Percentiles rank a stretch among this genome's conserved stretches.
These are phyloP conservation scores for Solanum rostratum DNA, from an alignment of 257 asterid species.

Conservation along the genomic window DNA sequence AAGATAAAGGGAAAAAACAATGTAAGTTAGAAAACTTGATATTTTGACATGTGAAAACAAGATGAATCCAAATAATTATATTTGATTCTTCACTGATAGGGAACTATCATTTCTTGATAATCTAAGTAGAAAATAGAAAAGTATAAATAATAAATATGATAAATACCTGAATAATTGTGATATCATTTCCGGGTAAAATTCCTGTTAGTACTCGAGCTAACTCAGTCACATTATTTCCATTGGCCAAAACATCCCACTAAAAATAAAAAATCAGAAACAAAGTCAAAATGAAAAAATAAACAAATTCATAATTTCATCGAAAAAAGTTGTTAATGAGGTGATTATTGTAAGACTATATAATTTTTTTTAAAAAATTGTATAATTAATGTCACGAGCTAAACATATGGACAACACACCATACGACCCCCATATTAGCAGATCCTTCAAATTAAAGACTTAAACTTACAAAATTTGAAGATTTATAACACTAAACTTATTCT, in stretches of 20 bases:
- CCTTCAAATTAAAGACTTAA: not conserved
- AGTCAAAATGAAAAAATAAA: not conserved
- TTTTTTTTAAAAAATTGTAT: not conserved
- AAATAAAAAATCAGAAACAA: too few relatives aligned
- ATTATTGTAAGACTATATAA: not conserved
- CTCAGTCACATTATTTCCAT: slow-evolving; percentile 26
- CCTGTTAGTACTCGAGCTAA: slow-evolving; percentile 53
- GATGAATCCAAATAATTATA: not conserved
- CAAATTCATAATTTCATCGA: not conserved
- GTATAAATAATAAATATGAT: not conserved
- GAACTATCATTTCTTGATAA: not conserved
- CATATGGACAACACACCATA: not conserved
- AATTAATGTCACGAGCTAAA: not conserved
- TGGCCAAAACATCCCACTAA: slow-evolving; percentile 61
- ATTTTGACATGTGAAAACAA: not conserved
- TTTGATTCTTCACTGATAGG: not conserved
- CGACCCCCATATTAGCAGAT: not conserved
- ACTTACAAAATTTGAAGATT: not conserved
- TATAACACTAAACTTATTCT: not conserved
- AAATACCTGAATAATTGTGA: slow-evolving; percentile 53
- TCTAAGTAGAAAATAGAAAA: not conserved
- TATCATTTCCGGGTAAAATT: slow-evolving; percentile 30
- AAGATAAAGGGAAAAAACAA: not conserved
- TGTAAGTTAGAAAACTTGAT: not conserved
- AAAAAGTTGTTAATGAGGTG: not conserved